Evolutionary conservation across 2,329 filamentous ascomycete species (phyloP), one percentile per base, ranked within the genome.

Genomic region (Fusarium annulatum): DNA sequence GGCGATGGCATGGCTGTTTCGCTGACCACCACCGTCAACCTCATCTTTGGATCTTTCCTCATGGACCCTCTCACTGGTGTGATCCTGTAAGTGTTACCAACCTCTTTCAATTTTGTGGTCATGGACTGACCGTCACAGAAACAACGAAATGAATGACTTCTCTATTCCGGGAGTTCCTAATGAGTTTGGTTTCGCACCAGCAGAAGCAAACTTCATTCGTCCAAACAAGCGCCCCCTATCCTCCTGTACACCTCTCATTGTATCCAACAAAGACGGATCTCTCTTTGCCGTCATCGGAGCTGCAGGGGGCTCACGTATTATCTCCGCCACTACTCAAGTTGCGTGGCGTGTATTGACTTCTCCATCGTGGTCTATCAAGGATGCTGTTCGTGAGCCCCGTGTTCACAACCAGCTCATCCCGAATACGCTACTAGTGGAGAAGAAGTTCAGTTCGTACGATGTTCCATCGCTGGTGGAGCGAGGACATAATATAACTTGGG

Each of bases 21-120:
- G 3, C 86, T 95, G 18, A 98, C 95, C 0, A 96, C 94, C 2
- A 98, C 96, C 0, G 86, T 98, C 64, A 98, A 98, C 81, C 86
- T 96, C 9, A 86, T 96, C 7, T 98, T 97, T 77, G 96, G 96
- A 51, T 92, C 91, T 34, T 87, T 90, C 26, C 81, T 97, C 72
- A 90, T 97, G 82, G 92, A 96, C 2, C 94, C 94, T 0, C 88
- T 92, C 75, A 95, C 94, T 0, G 95, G 95, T 23, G 88, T 97
- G 65, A 94, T 97, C 62, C 89, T 97, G 83, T 84, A 79, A 64
- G 81, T 73, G 5, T 85, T 81, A 85, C 82, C 10, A 86, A 81
- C 85, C 11, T 18, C n/a, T 6, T 19, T 15, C 7, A 10, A 16
- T 7, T 42, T 3, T 15, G 2, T 1, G 10, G 10, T n/a, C 7